phyloP scores from a whole-genome alignment of 768 basidiomycete species.

The Scleroderma citrinum region DNA sequence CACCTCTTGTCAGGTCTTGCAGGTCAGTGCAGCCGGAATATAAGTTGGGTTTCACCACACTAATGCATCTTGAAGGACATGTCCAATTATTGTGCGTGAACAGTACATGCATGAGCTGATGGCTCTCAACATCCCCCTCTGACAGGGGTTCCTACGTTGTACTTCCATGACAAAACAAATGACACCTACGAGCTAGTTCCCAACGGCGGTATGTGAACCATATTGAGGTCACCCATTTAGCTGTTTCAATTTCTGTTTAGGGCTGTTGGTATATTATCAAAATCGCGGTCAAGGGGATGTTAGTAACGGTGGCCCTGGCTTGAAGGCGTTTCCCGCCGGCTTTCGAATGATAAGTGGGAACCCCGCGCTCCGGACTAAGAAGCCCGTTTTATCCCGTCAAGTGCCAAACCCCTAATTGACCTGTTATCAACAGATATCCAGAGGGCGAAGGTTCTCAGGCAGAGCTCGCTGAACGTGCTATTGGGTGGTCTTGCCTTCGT shows the following conservation, averaged over 20 bases:
- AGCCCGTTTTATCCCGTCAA: constrained; percentile 15
- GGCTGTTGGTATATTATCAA: constrained; percentile 38
- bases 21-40: constrained; percentile 7
- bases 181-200: constrained; percentile 32
- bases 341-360: constrained; percentile 40
- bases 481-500: constrained; percentile 36
- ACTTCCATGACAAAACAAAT: constrained; percentile 36
- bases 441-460: constrained; percentile 32
- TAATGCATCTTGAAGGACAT: constrained; percentile 18
- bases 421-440: constrained; percentile 20
- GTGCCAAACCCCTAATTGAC: background rate
- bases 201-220: constrained; percentile 28
- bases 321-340: constrained; percentile 39
- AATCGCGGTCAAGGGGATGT: constrained; percentile 35
- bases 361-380: constrained; percentile 31
- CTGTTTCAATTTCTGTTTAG: constrained; percentile 8
- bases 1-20: constrained; percentile 32
- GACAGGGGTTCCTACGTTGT: constrained; percentile 38
- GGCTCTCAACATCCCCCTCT: background rate
- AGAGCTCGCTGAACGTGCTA: constrained; percentile 35
- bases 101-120: background rate
- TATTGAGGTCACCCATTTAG: background rate
- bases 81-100: constrained; percentile 35
- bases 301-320: constrained; percentile 34
- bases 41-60: background rate